These are phyloP conservation scores for Kwoniella europaea DNA, from an alignment of 768 basidiomycete genomes.

Conservation along the genomic window DNA sequence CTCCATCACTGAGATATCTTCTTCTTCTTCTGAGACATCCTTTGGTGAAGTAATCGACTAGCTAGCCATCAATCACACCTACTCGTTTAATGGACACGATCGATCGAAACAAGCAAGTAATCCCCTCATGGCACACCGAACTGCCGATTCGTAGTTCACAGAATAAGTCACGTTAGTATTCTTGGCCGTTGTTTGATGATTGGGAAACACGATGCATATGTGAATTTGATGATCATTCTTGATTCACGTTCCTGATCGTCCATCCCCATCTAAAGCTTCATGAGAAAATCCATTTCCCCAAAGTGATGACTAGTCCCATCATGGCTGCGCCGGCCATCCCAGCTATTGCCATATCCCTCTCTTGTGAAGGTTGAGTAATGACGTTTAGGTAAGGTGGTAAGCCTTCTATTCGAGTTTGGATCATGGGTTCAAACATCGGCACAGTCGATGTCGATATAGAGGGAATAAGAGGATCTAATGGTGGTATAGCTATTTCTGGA, in stretches of 20 bases:
- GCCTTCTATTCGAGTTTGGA: slow-evolving; percentile 9
- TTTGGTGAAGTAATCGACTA: too few relatives aligned
- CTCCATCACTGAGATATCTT: too few relatives aligned
- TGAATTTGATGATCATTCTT: neutral
- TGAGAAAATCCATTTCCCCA: slow-evolving; percentile 16
- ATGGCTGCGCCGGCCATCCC: slow-evolving; percentile 20
- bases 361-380: slow-evolving; percentile 23
- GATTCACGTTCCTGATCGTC: neutral
- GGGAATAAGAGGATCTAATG: neutral
- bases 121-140: too few relatives aligned
- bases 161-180: too few relatives aligned
- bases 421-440: slow-evolving; percentile 1
- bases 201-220: too few relatives aligned
- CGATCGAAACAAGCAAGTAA: too few relatives aligned
- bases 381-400: slow-evolving; percentile 25
- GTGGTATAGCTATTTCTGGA: neutral
- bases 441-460: neutral
- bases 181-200: too few relatives aligned
- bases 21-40: too few relatives aligned
- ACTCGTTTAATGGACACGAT: too few relatives aligned
- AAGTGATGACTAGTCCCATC: slow-evolving; percentile 5
- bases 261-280: neutral
- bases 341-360: slow-evolving; percentile 25
- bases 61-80: too few relatives aligned
- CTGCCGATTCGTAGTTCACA: too few relatives aligned